A percentile compares a stretch with the other conserved stretches of the same genome.
phyloP scores from a whole-genome alignment of 2,329 filamentous ascomycete species.

The Cephalotrichum gorgonifer region DNA sequence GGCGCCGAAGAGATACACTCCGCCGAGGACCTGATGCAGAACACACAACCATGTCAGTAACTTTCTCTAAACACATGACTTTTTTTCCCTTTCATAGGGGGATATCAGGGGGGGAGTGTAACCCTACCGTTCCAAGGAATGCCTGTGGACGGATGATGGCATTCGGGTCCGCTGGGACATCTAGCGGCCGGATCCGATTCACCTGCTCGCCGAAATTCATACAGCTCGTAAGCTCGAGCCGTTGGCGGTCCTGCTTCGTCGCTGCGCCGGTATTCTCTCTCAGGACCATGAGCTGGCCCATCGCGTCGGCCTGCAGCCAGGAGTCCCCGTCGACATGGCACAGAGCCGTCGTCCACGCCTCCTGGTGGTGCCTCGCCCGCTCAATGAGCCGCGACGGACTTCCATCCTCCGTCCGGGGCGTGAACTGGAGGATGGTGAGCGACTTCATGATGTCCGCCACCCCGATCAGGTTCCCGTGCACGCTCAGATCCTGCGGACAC shows the following conservation, averaged over 20 bases:
- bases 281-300: slow-evolving; percentile 81
- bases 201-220: slow-evolving; percentile 87
- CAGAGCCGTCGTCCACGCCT: slow-evolving; percentile 72
- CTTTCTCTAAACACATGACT: too few species aligned
- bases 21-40: slow-evolving; percentile 64
- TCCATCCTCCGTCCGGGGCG: slow-evolving; percentile 34
- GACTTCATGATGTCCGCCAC: slow-evolving; percentile 94
- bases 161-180: slow-evolving; percentile 52
- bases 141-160: slow-evolving; percentile 69
- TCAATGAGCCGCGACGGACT: slow-evolving; percentile 43
- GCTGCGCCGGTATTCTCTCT: slow-evolving; percentile 62
- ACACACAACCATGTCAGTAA: not conserved
- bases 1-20: slow-evolving; percentile 79
- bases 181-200: slow-evolving; percentile 71
- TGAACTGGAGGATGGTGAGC: slow-evolving; percentile 66
- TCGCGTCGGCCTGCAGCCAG: slow-evolving; percentile 76
- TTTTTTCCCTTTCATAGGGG: not conserved
- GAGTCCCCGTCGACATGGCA: slow-evolving; percentile 60
- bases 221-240: slow-evolving; percentile 67
- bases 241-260: slow-evolving; percentile 60
- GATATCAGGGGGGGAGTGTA: not conserved
- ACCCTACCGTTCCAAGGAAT: slow-evolving; percentile 78
- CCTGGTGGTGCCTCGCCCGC: slow-evolving; percentile 69
- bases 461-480: slow-evolving; percentile 66
- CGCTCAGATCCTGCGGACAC: slow-evolving; percentile 69